These are phyloP conservation scores for Gardenia jasminoides DNA, from an alignment of 257 asterid genomes.

Conservation along the genomic window DNA sequence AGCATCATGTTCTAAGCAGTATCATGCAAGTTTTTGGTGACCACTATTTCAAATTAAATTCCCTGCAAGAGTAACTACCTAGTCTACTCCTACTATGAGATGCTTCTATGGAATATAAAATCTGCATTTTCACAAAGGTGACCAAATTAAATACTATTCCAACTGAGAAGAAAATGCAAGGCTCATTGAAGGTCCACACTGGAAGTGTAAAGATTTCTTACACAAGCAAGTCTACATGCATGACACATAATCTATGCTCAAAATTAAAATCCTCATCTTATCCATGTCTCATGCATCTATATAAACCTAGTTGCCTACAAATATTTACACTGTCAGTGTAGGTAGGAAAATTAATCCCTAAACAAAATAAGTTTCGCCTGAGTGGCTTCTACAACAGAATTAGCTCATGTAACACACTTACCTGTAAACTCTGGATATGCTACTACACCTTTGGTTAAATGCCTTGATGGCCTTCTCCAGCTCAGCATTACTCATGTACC, in stretches of 20 bases:
- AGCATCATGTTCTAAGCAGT: background rate
- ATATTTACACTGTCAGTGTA: too few relatives aligned
- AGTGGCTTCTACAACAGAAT: background rate
- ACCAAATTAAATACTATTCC: background rate
- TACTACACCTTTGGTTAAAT: constrained; percentile 56
- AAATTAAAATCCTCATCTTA: too few relatives aligned
- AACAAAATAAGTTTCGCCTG: background rate
- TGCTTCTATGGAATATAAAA: background rate
- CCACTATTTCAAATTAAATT: background rate
- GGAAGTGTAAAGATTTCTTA: too few relatives aligned
- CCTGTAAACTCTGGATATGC: constrained; percentile 90
- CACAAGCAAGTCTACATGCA: too few relatives aligned
- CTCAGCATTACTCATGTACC: constrained; percentile 85
- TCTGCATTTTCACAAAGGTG: background rate
- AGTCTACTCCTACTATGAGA: background rate
- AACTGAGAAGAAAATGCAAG: background rate
- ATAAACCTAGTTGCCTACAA: too few relatives aligned
- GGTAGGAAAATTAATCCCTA: too few relatives aligned
- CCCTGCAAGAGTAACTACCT: background rate
- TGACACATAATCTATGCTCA: too few relatives aligned
- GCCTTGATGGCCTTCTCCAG: constrained; percentile 78
- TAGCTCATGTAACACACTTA: constrained; percentile 20
- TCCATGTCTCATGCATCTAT: too few relatives aligned
- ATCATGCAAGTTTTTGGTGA: background rate
- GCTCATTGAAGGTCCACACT: background rate